A percentile compares a stretch with the other conserved stretches of the same genome.
Evolutionary conservation across 164 flowering plant genomes (phyloP).

Genomic region (Protea cynaroides): DNA sequence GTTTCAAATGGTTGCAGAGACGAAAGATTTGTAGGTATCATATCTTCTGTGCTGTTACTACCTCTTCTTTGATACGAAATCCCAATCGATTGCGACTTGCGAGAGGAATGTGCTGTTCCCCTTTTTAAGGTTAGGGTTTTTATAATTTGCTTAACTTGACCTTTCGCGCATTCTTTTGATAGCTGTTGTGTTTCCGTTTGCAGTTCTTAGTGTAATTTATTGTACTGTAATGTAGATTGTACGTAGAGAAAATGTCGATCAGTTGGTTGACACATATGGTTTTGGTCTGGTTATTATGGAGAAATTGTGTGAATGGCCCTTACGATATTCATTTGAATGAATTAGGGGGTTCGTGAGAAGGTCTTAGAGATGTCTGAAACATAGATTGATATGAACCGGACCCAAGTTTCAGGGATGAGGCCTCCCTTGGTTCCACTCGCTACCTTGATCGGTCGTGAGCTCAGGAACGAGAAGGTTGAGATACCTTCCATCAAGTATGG

Average conservation of each 20-base stretch:
- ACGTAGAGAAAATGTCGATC: constrained; percentile 2
- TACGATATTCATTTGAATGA: constrained; percentile 15
- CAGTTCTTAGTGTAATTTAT: constrained; percentile 2
- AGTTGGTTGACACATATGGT: background rate
- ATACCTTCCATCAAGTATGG: constrained; percentile 20
- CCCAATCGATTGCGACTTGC: background rate
- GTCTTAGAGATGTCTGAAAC: constrained; percentile 28
- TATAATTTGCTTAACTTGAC: background rate
- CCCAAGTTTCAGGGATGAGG: constrained; percentile 37
- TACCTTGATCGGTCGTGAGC: constrained; percentile 20
- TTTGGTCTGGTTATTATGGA: constrained; percentile 4
- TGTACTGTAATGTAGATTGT: constrained; percentile 11
- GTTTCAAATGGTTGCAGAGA: background rate
- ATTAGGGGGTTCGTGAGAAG: constrained; percentile 16
- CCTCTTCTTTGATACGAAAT: background rate
- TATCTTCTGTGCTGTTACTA: background rate
- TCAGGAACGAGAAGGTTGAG: constrained; percentile 20
- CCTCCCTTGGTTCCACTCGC: constrained; percentile 39
- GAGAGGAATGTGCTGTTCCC: constrained; percentile 2
- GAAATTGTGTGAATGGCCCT: constrained; percentile 1
- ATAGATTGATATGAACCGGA: constrained; percentile 42
- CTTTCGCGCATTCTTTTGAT: background rate
- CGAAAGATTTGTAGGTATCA: background rate
- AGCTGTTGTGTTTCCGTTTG: background rate
- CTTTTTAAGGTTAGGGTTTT: constrained; percentile 17